phyloP scores from a whole-genome alignment of 495 filamentous ascomycete species.

The Aspergillus sparsus region DNA sequence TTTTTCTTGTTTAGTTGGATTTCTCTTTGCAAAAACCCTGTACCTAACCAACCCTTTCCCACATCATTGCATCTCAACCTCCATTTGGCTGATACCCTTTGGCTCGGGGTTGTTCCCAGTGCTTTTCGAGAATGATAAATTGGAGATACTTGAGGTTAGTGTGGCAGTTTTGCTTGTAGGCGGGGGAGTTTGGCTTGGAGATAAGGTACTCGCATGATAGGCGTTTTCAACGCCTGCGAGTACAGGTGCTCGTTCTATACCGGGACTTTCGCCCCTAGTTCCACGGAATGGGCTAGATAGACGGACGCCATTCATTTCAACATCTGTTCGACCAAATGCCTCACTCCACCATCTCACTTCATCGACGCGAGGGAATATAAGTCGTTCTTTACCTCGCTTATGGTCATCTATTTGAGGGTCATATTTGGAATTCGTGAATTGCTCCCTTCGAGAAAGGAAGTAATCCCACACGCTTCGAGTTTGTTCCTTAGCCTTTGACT shows the following conservation, averaged over 20 bases:
- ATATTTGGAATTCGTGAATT: slow-evolving; percentile 82
- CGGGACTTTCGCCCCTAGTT: slow-evolving; percentile 24
- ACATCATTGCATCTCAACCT: slow-evolving; percentile 51
- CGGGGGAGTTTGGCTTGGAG: slow-evolving; percentile 27
- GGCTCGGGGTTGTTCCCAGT: slow-evolving; percentile 24
- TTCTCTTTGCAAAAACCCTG: not conserved
- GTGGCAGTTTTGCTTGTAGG: slow-evolving; percentile 36
- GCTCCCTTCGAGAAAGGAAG: slow-evolving; percentile 73
- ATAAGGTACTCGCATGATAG: slow-evolving; percentile 30
- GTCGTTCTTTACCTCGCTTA: slow-evolving; percentile 72
- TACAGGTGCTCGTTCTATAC: slow-evolving; percentile 33
- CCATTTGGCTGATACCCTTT: slow-evolving; percentile 39
- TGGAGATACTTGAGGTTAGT: slow-evolving; percentile 47
- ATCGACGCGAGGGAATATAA: slow-evolving; percentile 73
- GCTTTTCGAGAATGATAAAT: slow-evolving; percentile 37
- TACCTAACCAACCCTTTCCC: not conserved
- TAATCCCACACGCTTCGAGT: slow-evolving; percentile 96
- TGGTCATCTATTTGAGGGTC: slow-evolving; percentile 75
- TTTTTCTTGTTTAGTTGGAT: not conserved
- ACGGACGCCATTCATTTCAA: slow-evolving; percentile 84
- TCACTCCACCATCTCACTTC: slow-evolving; percentile 90
- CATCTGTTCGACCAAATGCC: slow-evolving; percentile 77
- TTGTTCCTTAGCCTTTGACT: slow-evolving; percentile 66
- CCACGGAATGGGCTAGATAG: slow-evolving; percentile 20
- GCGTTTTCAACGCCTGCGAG: slow-evolving; percentile 53